Percentiles rank a stretch among this genome's conserved stretches.
Evolutionary conservation across 164 flowering plant species (phyloP).

Genomic region (Piper longum): DNA sequence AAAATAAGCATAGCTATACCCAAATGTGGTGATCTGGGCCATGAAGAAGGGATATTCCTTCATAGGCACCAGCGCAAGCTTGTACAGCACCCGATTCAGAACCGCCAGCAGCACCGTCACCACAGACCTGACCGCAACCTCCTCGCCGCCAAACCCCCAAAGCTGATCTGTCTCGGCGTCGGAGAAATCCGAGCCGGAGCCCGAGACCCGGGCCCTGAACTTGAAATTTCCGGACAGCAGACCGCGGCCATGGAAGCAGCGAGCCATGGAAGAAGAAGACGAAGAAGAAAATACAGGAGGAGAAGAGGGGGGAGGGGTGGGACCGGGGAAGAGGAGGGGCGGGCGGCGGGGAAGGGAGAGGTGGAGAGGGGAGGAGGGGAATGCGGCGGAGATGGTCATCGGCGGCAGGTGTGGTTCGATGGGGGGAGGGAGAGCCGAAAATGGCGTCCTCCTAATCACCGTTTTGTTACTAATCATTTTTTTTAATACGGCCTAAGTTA

Average conservation of each 20-base stretch:
- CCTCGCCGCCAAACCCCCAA: background rate
- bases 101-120: slow-evolving; percentile 44
- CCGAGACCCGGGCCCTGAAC: slow-evolving; percentile 17
- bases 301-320: background rate
- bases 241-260: background rate
- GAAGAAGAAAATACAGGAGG: background rate
- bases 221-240: slow-evolving; percentile 1
- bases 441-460: no score
- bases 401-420: no score
- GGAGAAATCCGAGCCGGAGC: slow-evolving; percentile 6
- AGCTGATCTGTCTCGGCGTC: background rate
- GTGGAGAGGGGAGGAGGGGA: slow-evolving; percentile 35
- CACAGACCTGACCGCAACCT: slow-evolving; percentile 29
- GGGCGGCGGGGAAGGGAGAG: slow-evolving; percentile 22
- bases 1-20: slow-evolving; percentile 21
- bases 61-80: slow-evolving; percentile 96
- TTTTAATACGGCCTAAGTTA: no score
- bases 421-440: no score
- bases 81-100: slow-evolving; percentile 74
- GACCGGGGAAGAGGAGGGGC: background rate
- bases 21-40: slow-evolving; percentile 76
- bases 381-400: slow-evolving; percentile 74
- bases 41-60: slow-evolving; percentile 73
- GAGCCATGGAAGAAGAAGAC: background rate
- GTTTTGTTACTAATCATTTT: no score